Percentiles rank a stretch among this genome's conserved stretches.
phyloP scores from a whole-genome alignment of 139 green algal genomes.

The Chlamydomonas sp. region DNA sequence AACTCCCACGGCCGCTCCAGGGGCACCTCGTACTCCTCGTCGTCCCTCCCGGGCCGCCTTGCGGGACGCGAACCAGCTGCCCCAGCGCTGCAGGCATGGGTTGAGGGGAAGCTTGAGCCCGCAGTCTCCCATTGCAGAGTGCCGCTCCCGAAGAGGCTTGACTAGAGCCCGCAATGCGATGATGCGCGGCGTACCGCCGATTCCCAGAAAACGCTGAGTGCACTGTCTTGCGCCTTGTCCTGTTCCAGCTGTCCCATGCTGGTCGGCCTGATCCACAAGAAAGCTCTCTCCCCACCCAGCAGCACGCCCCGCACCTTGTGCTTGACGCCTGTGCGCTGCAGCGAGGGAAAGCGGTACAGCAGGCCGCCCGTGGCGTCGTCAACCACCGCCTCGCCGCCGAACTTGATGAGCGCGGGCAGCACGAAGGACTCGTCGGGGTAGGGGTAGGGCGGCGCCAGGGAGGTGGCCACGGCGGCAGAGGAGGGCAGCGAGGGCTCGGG shows the following conservation, averaged over 20 bases:
- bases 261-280: too few relatives aligned
- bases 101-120: background rate
- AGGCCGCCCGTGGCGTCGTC: conserved; percentile 83
- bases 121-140: too few relatives aligned
- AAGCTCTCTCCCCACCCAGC: background rate
- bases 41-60: background rate
- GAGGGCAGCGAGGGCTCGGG: conserved; percentile 16
- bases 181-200: too few relatives aligned
- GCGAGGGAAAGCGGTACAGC: conserved; percentile 88
- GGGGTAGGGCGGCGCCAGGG: background rate
- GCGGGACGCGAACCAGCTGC: background rate
- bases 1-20: conserved; percentile 51
- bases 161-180: too few relatives aligned
- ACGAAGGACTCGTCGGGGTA: conserved; percentile 79
- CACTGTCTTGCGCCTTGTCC: too few relatives aligned
- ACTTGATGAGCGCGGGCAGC: conserved; percentile 88
- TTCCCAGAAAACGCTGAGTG: too few relatives aligned
- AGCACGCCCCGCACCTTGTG: background rate
- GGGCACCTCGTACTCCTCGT: background rate
- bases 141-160: too few relatives aligned
- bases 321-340: conserved; percentile 67
- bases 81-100: background rate
- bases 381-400: conserved; percentile 86
- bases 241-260: too few relatives aligned
- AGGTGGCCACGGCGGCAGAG: background rate